A percentile compares a stretch with the other conserved stretches of the same genome.
phyloP scores from a whole-genome alignment of 2,329 filamentous ascomycete genomes.

The Magnaporthiopsis incrustans region DNA sequence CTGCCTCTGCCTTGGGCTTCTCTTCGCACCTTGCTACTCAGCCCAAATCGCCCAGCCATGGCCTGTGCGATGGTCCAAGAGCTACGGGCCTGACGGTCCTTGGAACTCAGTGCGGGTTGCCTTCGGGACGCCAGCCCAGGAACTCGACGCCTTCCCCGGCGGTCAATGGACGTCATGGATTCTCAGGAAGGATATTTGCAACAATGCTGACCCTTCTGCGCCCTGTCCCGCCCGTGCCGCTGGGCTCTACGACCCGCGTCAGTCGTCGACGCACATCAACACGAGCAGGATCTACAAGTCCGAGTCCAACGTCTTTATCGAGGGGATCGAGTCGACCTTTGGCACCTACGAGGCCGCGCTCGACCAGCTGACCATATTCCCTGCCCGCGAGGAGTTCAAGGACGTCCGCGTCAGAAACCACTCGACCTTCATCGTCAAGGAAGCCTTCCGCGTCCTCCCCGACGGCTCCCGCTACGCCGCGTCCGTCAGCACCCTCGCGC shows the following conservation, averaged over 20 bases:
- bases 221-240: too few relatives aligned
- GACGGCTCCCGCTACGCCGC: slow-evolving; percentile 1
- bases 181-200: too few relatives aligned
- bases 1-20: too few relatives aligned
- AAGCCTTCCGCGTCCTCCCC: neutral
- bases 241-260: too few relatives aligned
- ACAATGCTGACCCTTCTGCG: too few relatives aligned
- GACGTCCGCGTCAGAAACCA: neutral
- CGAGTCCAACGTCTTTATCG: neutral
- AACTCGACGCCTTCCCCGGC: neutral
- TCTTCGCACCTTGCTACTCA: too few relatives aligned
- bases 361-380: neutral
- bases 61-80: neutral
- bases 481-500: neutral
- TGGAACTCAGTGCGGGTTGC: slow-evolving; percentile 2
- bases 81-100: slow-evolving; percentile 6
- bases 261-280: neutral
- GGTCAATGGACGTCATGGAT: neutral
- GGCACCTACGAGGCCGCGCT: too few relatives aligned
- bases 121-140: too few relatives aligned
- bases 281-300: neutral
- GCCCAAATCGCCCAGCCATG: too few relatives aligned
- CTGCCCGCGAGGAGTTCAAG: neutral
- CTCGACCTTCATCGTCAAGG: neutral
- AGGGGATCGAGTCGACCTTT: too few relatives aligned